Base-by-base conservation (phyloP, 257 asterid species). In the Nyctanthes arbortristis region DNA sequence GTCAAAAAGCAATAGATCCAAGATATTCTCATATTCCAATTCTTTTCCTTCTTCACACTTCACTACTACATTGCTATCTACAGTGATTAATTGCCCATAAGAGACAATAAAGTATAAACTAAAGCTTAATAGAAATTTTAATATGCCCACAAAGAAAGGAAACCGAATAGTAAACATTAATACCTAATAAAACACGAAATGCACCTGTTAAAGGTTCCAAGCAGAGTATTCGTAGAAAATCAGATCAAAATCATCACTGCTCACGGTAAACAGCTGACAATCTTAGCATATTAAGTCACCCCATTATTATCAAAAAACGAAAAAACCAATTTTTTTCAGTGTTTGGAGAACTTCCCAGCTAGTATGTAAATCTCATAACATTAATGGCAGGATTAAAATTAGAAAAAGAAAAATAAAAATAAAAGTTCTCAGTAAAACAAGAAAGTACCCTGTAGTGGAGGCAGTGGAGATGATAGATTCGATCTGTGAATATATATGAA, bases 391-490 rank as follows among this genome's bases (percentile, higher is more conserved):
- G 67, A 45, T 28, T 35, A 45, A 75, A 77, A 66, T 18, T 47
- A 27, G 59, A 32, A 74, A 67, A 74, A 68, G 55, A 62, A 61
- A 66, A 24, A 25, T 12, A 22, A 13, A 25, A 64, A 35, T 24
- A 27, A 57, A 57, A 20, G n/a, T n/a, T n/a, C n/a, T n/a, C 27
- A 76, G 35, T 57, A 36, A 60, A 10, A 52, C 4, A 80, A 20
- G 5, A 2, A n/a, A 39, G 52, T 69, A 84, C 89, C 89, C 63
- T n/a, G n/a, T n/a, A 47, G 52, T 73, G 25, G 68, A 20, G 77
- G 79, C 79, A 71, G 66, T 22, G 52, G 75, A 3, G 69, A 78
- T 7, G 36, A 73, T 74, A 82, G 89, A 75, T 81, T 84, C 68
- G 89, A 84, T 81, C 84, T 60, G 82, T 49, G 81, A 73, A 62